A percentile compares a stretch with the other conserved stretches of the same genome.
phyloP scores from a whole-genome alignment of 2,329 filamentous ascomycete species.

The Xylaria arbuscula region DNA sequence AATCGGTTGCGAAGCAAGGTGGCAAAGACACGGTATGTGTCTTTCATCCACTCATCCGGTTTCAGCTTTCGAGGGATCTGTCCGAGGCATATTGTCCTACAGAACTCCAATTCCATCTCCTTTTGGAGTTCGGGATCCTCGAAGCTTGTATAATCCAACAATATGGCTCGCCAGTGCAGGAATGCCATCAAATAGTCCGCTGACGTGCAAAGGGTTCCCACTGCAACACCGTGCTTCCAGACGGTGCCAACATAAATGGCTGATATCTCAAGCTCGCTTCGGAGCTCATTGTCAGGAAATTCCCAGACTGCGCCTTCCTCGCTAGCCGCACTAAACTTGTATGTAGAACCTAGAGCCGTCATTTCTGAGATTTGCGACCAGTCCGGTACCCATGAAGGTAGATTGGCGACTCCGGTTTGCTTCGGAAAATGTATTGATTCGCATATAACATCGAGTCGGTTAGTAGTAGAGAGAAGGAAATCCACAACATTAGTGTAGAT shows the following conservation, averaged over 20 bases:
- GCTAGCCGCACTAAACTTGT: conserved; percentile 43
- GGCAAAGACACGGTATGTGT: conserved; percentile 43
- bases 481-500: conserved; percentile 53
- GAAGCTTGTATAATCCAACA: conserved; percentile 36
- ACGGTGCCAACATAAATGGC: conserved; percentile 49
- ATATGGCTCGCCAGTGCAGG: conserved; percentile 49
- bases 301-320: conserved; percentile 38
- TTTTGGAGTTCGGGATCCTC: conserved; percentile 5
- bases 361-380: conserved; percentile 49
- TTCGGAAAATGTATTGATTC: conserved; percentile 51
- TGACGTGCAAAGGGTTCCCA: conserved; percentile 45
- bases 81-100: conserved; percentile 47
- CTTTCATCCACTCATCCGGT: conserved; percentile 36
- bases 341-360: conserved; percentile 33
- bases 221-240: conserved; percentile 42
- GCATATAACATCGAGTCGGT: conserved; percentile 51
- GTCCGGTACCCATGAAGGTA: conserved; percentile 53
- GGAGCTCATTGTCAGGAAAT: conserved; percentile 44
- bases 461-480: conserved; percentile 44
- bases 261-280: conserved; percentile 47
- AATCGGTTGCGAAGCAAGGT: conserved; percentile 38
- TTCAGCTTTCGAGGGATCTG: conserved; percentile 32
- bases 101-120: conserved; percentile 46
- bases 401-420: conserved; percentile 40
- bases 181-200: conserved; percentile 53